Evolutionary conservation across 352 stramenopile species (phyloP).

Genomic region (Phytophthora chlamydospora): DNA sequence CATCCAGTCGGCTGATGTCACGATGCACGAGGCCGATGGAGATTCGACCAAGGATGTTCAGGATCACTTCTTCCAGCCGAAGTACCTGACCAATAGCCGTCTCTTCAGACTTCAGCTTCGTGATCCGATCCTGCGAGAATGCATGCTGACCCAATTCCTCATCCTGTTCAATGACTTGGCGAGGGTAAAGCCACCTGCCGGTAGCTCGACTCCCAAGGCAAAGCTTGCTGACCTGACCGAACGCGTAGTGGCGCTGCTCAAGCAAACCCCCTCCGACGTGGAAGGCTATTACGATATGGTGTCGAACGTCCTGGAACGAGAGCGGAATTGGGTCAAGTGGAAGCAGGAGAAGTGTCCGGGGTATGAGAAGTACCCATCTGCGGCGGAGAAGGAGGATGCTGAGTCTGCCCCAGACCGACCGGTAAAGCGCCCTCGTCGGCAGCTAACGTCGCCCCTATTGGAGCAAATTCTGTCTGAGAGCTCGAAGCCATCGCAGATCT

Average conservation of each 20-base stretch:
- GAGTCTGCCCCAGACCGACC: constrained; percentile 21
- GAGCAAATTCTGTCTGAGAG: constrained; percentile 83
- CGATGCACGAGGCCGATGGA: constrained; percentile 22
- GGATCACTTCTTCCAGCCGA: constrained; percentile 91
- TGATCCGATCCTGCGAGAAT: constrained; percentile 89
- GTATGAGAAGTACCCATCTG: constrained; percentile 65
- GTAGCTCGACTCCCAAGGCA: constrained; percentile 58
- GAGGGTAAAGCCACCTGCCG: constrained; percentile 58
- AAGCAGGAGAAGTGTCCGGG: constrained; percentile 88
- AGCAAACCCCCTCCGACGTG: constrained; percentile 86
- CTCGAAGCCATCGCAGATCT: constrained; percentile 72
- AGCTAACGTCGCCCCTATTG: constrained; percentile 58
- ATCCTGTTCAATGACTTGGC: constrained; percentile 81
- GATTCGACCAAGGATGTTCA: constrained; percentile 30
- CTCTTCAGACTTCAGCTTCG: constrained; percentile 91
- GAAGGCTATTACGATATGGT: constrained; percentile 91
- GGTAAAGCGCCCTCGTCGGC: constrained; percentile 35
- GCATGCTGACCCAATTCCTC: constrained; percentile 89
- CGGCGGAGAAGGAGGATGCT: constrained; percentile 23
- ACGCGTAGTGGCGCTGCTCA: constrained; percentile 79
- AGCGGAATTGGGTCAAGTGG: constrained; percentile 92
- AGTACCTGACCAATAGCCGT: constrained; percentile 93
- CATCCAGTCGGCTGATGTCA: constrained; percentile 23
- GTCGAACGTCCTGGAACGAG: constrained; percentile 80
- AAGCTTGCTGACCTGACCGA: constrained; percentile 68